A percentile compares a stretch with the other conserved stretches of the same genome.
These are phyloP conservation scores for Penicillium fimorum DNA, from an alignment of 495 filamentous ascomycete species.

Conservation along the genomic window DNA sequence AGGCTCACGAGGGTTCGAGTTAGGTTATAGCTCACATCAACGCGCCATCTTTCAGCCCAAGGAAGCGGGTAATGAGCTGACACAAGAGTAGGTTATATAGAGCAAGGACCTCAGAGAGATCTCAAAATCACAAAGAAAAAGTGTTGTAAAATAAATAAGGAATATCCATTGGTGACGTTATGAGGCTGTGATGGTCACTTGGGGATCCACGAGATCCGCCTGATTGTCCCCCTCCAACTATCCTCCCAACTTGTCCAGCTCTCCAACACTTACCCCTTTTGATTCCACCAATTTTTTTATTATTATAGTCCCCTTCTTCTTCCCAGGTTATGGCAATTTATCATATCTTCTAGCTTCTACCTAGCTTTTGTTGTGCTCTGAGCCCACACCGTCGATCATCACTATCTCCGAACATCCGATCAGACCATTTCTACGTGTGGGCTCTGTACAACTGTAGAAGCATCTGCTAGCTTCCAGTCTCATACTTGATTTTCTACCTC, in stretches of 20 bases:
- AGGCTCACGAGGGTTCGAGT: neutral
- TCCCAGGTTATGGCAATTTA: neutral
- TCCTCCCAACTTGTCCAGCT: neutral
- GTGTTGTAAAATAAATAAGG: neutral
- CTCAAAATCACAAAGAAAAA: neutral
- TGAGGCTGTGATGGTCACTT: neutral
- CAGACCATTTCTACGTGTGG: neutral
- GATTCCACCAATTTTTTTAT: neutral
- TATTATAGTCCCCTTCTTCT: neutral
- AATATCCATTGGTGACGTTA: constrained; percentile 8
- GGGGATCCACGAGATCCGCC: constrained; percentile 7
- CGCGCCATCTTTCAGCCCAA: constrained; percentile 2
- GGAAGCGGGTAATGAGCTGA: neutral
- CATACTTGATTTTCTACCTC: neutral
- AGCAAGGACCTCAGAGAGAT: no score
- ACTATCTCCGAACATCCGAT: neutral
- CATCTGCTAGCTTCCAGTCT: neutral
- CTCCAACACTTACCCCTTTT: neutral
- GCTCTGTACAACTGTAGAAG: neutral
- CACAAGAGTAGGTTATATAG: neutral
- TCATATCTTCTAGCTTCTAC: neutral
- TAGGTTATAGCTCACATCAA: constrained; percentile 9
- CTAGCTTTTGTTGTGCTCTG: neutral
- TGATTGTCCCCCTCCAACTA: constrained; percentile 3
- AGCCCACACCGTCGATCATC: constrained; percentile 1